Conservation (phyloP, 441 rosid genomes). For the Corymbia calophylla region DNA sequence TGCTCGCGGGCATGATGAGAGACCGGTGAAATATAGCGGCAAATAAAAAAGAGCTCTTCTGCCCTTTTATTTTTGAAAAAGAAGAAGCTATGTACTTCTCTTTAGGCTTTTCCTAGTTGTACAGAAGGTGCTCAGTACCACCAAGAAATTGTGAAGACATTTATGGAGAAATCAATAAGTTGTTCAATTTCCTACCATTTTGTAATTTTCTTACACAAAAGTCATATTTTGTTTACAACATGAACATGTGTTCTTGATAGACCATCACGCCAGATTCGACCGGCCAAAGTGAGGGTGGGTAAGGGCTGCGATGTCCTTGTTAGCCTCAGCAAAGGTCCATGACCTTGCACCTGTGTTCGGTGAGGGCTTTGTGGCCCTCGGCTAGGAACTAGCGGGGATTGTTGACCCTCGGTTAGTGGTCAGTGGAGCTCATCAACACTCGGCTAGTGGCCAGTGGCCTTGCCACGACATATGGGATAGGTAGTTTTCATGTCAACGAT, state of each 20-base stretch:
- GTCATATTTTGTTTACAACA: neutral
- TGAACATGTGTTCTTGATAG: neutral
- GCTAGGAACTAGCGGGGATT: neutral
- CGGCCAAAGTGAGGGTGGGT: neutral
- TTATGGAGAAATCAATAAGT: neutral
- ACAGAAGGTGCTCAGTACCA: neutral
- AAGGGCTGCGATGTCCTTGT: rapidly evolving
- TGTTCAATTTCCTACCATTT: neutral
- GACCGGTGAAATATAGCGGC: neutral
- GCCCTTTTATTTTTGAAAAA: neutral
- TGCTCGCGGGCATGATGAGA: neutral
- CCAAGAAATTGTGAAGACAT: neutral
- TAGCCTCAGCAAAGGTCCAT: neutral
- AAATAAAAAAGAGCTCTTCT: neutral
- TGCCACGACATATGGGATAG: rapidly evolving
- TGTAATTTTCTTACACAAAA: neutral
- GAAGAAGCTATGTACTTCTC: neutral
- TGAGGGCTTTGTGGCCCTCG: neutral
- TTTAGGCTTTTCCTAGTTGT: neutral
- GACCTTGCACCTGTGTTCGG: neutral
- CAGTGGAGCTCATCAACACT: rapidly evolving
- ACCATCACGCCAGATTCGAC: neutral
- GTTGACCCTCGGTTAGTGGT: neutral
- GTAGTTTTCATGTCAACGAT: neutral
- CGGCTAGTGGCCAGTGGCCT: neutral